These are phyloP conservation scores for Syzygium grande DNA, from an alignment of 345 rosid species.

Conservation along the genomic window DNA sequence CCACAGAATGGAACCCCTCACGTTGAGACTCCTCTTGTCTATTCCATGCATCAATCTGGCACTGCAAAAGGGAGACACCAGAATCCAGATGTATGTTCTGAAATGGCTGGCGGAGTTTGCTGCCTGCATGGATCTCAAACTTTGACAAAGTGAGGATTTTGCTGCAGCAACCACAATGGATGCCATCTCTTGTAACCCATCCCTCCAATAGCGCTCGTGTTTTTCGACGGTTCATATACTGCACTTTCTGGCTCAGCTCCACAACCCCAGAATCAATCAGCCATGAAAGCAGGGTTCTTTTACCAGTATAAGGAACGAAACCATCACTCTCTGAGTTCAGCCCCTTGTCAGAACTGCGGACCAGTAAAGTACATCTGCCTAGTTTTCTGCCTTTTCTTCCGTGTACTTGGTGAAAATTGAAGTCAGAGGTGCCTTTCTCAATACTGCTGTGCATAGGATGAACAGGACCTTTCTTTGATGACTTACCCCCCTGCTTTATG, in stretches of 20 bases:
- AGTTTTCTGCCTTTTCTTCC: constrained; percentile 71
- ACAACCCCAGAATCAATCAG: constrained; percentile 73
- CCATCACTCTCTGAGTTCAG: constrained; percentile 47
- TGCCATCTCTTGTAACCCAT: constrained; percentile 73
- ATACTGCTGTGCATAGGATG: constrained; percentile 22
- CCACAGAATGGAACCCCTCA: constrained; percentile 49
- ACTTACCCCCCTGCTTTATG: constrained; percentile 41
- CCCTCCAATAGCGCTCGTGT: constrained; percentile 62
- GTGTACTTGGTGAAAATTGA: constrained; percentile 34
- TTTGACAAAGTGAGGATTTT: constrained; percentile 59
- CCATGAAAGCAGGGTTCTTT: constrained; percentile 82
- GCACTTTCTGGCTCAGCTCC: constrained; percentile 62
- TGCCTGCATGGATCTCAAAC: constrained; percentile 94
- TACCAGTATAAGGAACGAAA: constrained; percentile 71
- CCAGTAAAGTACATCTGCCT: constrained; percentile 77
- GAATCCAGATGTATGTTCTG: constrained; percentile 76
- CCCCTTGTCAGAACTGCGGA: constrained; percentile 57
- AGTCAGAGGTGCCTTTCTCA: constrained; percentile 26
- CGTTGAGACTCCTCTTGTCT: constrained; percentile 46
- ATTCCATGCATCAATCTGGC: constrained; percentile 87
- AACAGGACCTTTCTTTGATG: constrained; percentile 25
- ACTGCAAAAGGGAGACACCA: constrained; percentile 77
- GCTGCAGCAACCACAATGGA: constrained; percentile 89
- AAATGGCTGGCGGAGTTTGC: constrained; percentile 68
- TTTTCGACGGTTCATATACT: constrained; percentile 53